Evolutionary conservation across 176 grass and related monocot species (phyloP), one percentile per base, ranked within the genome.

Genomic region (Phragmites australis): DNA sequence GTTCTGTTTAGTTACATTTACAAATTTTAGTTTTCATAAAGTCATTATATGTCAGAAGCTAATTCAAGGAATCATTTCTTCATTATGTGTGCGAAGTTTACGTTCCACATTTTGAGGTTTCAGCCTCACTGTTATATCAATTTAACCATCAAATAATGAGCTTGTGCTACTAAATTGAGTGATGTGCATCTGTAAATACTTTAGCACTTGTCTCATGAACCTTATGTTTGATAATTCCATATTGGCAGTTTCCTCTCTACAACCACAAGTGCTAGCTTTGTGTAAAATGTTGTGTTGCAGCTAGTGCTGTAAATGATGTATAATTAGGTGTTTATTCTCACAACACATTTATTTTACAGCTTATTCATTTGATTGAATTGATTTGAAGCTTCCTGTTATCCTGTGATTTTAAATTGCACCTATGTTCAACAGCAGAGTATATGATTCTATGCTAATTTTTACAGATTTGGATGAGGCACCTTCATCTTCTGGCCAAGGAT

Each of bases 401-500:
- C 18, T 26, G 16, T 61, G 49, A 61, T 75, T 78, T 37, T 68
- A 31, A 55, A 78, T 57, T 87, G 44, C 52, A 69, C 34, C 31
- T 11, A 47, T 42, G 17, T 55, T 43, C 1, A 46, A 69, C 27
- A 63, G 45, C 22, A 72, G 25, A 55, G 15, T n/a, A 47, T 77
- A 31, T 72, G 27, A 77, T 63, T 16, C 1, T 85, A 44, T 22
- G 47, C 18, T 74, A 27, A 65, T 82, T 40, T 70, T 34, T 41
- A 77, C 74, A 86, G 78, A 62, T 69, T 64, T 79, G 44, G 87
- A 92, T 68, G 75, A 60, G 23, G 44, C 44, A 63, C 70, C 60
- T 26, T 79, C 79, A 19, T 83, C 68, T 70, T 86, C 83, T 65
- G 68, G 68, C 51, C 74, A 83, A 75, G 83, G 52, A 59, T 79